Percentiles rank a stretch among this genome's conserved stretches.
These are phyloP conservation scores for Lachancea sp. DNA, from an alignment of 805 yeast species.

Conservation along the genomic window DNA sequence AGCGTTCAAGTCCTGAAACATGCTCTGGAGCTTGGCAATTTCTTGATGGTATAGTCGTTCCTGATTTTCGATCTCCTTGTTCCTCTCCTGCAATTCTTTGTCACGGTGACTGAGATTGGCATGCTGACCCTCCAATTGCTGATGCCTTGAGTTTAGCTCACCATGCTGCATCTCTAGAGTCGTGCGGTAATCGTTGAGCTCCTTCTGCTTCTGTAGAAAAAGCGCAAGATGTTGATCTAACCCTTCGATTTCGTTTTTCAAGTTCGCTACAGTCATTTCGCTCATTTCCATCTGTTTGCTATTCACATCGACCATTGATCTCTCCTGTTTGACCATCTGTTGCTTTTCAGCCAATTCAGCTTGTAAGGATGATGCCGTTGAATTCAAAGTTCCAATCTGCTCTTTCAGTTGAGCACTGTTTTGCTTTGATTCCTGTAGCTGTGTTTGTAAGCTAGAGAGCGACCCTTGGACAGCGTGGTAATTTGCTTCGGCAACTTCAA, in stretches of 20 bases:
- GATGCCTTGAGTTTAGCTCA: conserved; percentile 28
- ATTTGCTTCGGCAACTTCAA: conserved; percentile 72
- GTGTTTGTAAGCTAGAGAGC: conserved; percentile 51
- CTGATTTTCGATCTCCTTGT: conserved; percentile 33
- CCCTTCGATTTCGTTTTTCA: conserved; percentile 39
- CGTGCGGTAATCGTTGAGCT: conserved; percentile 36
- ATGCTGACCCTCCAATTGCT: conserved; percentile 34
- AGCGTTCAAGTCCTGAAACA: conserved; percentile 33
- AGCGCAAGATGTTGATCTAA: conserved; percentile 26
- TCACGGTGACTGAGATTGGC: conserved; percentile 33
- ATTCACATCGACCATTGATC: conserved; percentile 57
- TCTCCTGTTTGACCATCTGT: conserved; percentile 53
- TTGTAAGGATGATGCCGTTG: conserved; percentile 56
- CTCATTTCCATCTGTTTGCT: conserved; percentile 63
- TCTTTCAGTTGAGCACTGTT: conserved; percentile 62
- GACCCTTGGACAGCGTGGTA: conserved; percentile 63
- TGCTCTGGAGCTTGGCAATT: conserved; percentile 31
- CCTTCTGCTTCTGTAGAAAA: conserved; percentile 29
- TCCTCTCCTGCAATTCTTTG: conserved; percentile 32
- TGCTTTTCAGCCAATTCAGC: conserved; percentile 47
- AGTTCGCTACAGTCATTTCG: conserved; percentile 42
- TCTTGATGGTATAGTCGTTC: conserved; percentile 35
- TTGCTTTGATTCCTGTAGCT: conserved; percentile 61
- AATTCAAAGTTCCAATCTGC: conserved; percentile 56
- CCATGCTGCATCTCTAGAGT: conserved; percentile 34